phyloP scores from a whole-genome alignment of 202 grass and related monocot genomes.

The Setaria viridis region DNA sequence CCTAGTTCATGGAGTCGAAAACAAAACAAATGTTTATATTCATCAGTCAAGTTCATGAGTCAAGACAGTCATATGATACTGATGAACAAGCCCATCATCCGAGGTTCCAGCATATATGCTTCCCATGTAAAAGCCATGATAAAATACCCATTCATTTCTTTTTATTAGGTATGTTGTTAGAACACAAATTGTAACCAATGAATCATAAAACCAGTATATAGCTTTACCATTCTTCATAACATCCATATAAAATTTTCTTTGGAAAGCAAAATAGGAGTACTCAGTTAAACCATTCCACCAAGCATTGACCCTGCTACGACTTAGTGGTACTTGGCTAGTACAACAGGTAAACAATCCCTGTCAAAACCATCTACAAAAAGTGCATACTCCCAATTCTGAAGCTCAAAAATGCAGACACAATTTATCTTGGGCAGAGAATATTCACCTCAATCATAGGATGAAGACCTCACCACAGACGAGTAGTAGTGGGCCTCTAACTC shows the following conservation, averaged over 20 bases:
- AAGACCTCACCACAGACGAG: conserved; percentile 65
- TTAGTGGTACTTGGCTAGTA: not conserved
- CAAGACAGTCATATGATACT: not conserved
- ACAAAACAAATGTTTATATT: not conserved
- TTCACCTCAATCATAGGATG: conserved; percentile 49
- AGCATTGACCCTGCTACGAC: not conserved
- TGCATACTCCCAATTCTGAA: not conserved
- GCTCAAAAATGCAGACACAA: not conserved
- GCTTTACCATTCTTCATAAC: not conserved
- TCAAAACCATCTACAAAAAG: conserved; percentile 1
- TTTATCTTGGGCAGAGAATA: conserved; percentile 2
- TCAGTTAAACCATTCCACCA: not conserved
- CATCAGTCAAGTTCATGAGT: conserved; percentile 11
- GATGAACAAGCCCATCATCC: not conserved
- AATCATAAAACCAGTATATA: not conserved
- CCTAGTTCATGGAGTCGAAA: not conserved
- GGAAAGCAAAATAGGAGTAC: not conserved
- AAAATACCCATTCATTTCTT: conserved; percentile 7
- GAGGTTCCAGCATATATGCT: not conserved
- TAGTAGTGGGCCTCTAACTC: conserved; percentile 93
- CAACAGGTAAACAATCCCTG: not conserved
- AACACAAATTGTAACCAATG: not conserved
- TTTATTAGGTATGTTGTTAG: not conserved
- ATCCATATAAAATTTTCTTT: not conserved
- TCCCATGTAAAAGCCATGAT: conserved; percentile 13